phyloP scores from a whole-genome alignment of 495 filamentous ascomycete genomes.

The Pseudomonodictys pantanalensis region DNA sequence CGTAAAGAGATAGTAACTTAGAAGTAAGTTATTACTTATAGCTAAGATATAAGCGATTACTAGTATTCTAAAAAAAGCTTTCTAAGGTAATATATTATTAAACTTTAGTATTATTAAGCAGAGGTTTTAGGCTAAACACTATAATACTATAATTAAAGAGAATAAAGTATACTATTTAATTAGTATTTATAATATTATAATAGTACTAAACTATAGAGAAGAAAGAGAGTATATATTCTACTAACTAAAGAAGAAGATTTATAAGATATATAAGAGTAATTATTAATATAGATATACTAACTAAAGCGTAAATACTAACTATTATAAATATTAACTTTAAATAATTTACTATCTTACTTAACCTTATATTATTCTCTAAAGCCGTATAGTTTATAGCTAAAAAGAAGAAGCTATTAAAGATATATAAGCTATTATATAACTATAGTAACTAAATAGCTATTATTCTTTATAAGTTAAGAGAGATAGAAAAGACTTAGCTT shows the following conservation, averaged over 20 bases:
- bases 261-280: conserved; percentile 16
- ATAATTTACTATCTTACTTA: conserved; percentile 15
- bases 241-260: conserved; percentile 18
- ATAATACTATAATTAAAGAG: conserved; percentile 26
- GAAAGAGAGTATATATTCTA: conserved; percentile 9
- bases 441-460: neutral
- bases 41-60: conserved; percentile 26
- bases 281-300: neutral
- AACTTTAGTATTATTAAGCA: conserved; percentile 22
- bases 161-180: conserved; percentile 19
- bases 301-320: conserved; percentile 6
- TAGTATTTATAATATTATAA: conserved; percentile 13
- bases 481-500: conserved; percentile 24
- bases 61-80: conserved; percentile 29
- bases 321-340: conserved; percentile 21
- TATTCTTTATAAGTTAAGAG: conserved; percentile 14
- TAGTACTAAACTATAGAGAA: conserved; percentile 17
- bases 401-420: conserved; percentile 24
- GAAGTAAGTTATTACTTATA: conserved; percentile 27
- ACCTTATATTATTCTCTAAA: conserved; percentile 18
- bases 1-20: conserved; percentile 21
- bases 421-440: conserved; percentile 20
- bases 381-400: conserved; percentile 27
- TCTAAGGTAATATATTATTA: conserved; percentile 30
- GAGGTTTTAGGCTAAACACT: conserved; percentile 28